Percentiles rank a stretch among this genome's conserved stretches.
phyloP scores from a whole-genome alignment of 1,139 yeast genomes.

The Tardiomyces blankii region DNA sequence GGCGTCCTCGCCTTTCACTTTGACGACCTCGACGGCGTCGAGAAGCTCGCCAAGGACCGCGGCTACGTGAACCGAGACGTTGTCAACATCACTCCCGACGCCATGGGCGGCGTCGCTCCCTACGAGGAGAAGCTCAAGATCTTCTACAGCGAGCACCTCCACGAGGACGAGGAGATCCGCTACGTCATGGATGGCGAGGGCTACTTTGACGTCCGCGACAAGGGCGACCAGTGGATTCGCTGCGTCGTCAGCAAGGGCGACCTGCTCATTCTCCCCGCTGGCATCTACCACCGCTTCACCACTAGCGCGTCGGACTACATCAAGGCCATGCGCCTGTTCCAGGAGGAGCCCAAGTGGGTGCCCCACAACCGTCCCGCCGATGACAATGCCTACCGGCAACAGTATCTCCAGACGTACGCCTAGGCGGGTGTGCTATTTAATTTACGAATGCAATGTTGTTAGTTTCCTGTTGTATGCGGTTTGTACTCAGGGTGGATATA shows the following conservation, averaged over 20 bases:
- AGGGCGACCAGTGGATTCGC: conserved; percentile 65
- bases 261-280: conserved; percentile 60
- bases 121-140: conserved; percentile 53
- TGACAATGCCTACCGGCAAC: conserved; percentile 29
- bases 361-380: conserved; percentile 65
- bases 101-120: conserved; percentile 55
- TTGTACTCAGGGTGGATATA: no score
- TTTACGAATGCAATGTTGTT: no score
- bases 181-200: conserved; percentile 87
- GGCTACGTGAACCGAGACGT: conserved; percentile 72
- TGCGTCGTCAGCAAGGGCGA: conserved; percentile 55
- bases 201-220: conserved; percentile 74
- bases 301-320: conserved; percentile 52
- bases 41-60: conserved; percentile 56
- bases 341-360: conserved; percentile 95
- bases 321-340: conserved; percentile 72
- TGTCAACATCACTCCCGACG: conserved; percentile 47
- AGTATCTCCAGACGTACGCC: conserved; percentile 24
- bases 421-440: not conserved
- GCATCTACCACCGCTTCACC: conserved; percentile 88
- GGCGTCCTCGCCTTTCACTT: conserved; percentile 64
- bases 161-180: conserved; percentile 95
- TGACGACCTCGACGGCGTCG: conserved; percentile 44
- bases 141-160: conserved; percentile 82
- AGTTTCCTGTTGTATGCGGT: no score